Evolutionary conservation across 1,284 basidiomycete genomes (phyloP).

Genomic region (Austroboletus niveus): DNA sequence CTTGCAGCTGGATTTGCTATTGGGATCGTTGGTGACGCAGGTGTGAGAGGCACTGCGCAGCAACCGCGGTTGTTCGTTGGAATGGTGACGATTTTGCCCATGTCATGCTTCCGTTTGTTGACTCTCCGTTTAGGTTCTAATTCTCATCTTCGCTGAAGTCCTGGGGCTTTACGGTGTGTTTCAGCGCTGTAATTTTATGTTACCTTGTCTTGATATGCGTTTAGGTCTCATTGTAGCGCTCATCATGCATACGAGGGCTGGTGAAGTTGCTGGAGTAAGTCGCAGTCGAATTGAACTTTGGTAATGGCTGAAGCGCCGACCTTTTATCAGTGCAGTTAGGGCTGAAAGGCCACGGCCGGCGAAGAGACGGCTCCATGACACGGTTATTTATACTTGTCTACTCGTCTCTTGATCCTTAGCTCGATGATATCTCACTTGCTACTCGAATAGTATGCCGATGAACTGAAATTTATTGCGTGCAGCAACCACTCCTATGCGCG

Average conservation of each 20-base stretch:
- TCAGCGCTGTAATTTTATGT: not conserved
- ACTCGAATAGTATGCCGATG: not conserved
- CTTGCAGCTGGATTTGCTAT: conserved; percentile 91
- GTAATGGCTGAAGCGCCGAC: not conserved
- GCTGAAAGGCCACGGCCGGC: not conserved
- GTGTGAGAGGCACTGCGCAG: conserved; percentile 87
- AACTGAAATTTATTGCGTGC: not conserved
- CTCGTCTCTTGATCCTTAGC: not conserved
- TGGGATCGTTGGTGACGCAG: conserved; percentile 94
- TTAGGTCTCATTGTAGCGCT: conserved; percentile 82
- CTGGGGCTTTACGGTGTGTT: conserved; percentile 69
- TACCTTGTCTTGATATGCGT: not conserved
- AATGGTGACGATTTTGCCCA: conserved; percentile 47
- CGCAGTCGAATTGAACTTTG: not conserved
- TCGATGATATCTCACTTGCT: not conserved
- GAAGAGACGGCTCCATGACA: not conserved
- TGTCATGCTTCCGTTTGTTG: not conserved
- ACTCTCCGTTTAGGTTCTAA: conserved; percentile 48
- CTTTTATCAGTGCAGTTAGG: not conserved
- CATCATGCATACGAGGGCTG: conserved; percentile 77
- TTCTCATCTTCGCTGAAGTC: conserved; percentile 85
- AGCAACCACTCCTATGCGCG: too few species aligned
- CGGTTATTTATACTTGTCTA: not conserved
- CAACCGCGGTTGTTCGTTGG: conserved; percentile 94
- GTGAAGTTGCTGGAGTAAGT: conserved; percentile 28